A percentile compares a stretch with the other conserved stretches of the same genome.
Evolutionary conservation across 805 yeast species (phyloP).

Genomic region (Wickerhamiella galacta): DNA sequence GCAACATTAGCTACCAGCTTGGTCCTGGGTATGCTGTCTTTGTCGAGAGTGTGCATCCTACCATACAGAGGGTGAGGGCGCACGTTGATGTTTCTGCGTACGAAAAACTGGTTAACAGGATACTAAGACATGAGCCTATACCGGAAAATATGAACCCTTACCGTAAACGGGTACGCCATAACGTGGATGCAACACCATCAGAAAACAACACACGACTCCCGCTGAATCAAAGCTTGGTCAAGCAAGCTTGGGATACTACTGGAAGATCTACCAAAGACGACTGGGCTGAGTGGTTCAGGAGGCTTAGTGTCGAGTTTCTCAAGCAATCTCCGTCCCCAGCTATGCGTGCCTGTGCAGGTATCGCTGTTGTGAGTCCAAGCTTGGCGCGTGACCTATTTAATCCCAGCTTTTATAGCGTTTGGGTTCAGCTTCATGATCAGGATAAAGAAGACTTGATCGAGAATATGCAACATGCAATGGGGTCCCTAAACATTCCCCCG

Average conservation of each 20-base stretch:
- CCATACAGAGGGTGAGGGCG: slow-evolving; percentile 10
- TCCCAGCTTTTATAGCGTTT: slow-evolving; percentile 87
- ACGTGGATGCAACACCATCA: slow-evolving; percentile 37
- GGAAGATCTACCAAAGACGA: slow-evolving; percentile 84
- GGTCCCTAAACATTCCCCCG: slow-evolving; percentile 85
- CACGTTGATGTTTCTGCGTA: slow-evolving; percentile 27
- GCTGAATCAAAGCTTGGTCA: slow-evolving; percentile 43
- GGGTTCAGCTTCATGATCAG: slow-evolving; percentile 81
- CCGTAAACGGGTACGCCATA: slow-evolving; percentile 35
- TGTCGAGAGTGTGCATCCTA: slow-evolving; percentile 24
- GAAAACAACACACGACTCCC: slow-evolving; percentile 66
- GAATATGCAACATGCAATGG: slow-evolving; percentile 69
- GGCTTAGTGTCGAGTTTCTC: slow-evolving; percentile 67
- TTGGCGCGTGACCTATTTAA: slow-evolving; percentile 75
- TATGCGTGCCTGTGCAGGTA: slow-evolving; percentile 74
- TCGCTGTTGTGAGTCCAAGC: slow-evolving; percentile 77
- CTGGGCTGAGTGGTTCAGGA: slow-evolving; percentile 95
- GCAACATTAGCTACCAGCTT: slow-evolving; percentile 59
- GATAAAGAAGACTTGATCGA: slow-evolving; percentile 81
- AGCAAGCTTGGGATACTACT: slow-evolving; percentile 81
- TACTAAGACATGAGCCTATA: slow-evolving; percentile 70
- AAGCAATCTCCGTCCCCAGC: slow-evolving; percentile 93
- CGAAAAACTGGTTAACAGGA: slow-evolving; percentile 63
- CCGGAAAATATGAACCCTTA: slow-evolving; percentile 53
- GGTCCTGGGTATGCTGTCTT: slow-evolving; percentile 74